Evolutionary conservation across 441 rosid species (phyloP), one percentile per base, ranked within the genome.

Genomic region (Gossypium gossypioides): DNA sequence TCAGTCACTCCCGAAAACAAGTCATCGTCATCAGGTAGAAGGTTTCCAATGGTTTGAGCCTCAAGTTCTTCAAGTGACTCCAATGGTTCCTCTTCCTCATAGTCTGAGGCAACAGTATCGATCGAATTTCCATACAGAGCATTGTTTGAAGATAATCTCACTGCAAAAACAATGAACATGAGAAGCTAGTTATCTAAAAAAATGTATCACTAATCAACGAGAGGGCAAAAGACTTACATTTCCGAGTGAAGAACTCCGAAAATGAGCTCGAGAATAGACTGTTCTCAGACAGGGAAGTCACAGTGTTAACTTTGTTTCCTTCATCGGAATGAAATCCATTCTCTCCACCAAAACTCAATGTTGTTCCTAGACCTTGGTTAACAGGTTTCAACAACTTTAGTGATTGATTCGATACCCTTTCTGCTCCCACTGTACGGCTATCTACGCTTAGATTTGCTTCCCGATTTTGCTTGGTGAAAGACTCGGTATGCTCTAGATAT

Each of bases 31-130:
- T 69, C 72, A 1, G 94, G 94, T 21, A 89, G 94, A 75, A 89
- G 92, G 78, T 89, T 85, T 51, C 89, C 92, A 16, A 89, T 85
- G 66, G 91, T 86, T 77, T 80, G 92, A 15, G 90, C 88, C 81
- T 89, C 90, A 71, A 86, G 75, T 75, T 89, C 88, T 80, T 86
- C 82, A 68, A 86, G 76, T 44, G 88, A 84, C 78, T 85, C 88
- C 52, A 84, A 72, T 72, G 83, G 81, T 73, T 79, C 87, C 68
- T 82, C 85, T 82, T 81, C 90, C 65, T 87, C 86, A 8, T 73
- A 78, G 68, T 80, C 76, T 18, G 89, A 77, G 70, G 82, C 81
- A 69, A 82, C 73, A 54, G 75, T 74, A 65, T 79, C 85, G 37
- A 79, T 78, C 15, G 89, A 87, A 66, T 80, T 86, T 46, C 83